A percentile compares a stretch with the other conserved stretches of the same genome.
These are phyloP conservation scores for Chytriomyces confervae DNA, from an alignment of 192 early-diverging fungal species.

Conservation along the genomic window DNA sequence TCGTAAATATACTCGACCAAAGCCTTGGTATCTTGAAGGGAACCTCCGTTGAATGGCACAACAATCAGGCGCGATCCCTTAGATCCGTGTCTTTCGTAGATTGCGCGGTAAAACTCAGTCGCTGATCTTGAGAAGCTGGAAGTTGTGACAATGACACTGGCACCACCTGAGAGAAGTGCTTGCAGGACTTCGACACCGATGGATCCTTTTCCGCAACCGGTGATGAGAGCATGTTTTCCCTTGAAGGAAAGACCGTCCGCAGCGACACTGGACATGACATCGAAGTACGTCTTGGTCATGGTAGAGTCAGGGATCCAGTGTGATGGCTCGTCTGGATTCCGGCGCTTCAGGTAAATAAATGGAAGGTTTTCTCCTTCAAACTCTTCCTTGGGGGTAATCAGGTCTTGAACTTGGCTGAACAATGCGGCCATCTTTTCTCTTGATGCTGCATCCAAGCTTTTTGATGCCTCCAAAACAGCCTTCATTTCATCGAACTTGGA, in stretches of 20 bases:
- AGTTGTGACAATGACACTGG: constrained; percentile 88
- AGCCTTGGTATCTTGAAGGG: constrained; percentile 79
- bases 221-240: constrained; percentile 84
- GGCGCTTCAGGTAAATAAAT: constrained; percentile 58
- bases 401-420: constrained; percentile 48
- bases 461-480: constrained; percentile 37
- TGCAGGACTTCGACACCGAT: constrained; percentile 87
- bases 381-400: constrained; percentile 22
- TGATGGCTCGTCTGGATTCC: constrained; percentile 62
- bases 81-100: constrained; percentile 90
- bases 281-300: constrained; percentile 80
- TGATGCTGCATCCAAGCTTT: constrained; percentile 31
- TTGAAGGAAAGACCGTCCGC: constrained; percentile 84
- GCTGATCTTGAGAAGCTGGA: constrained; percentile 82
- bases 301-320: constrained; percentile 85
- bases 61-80: constrained; percentile 83
- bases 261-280: constrained; percentile 81
- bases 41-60: constrained; percentile 94
- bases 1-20: constrained; percentile 90
- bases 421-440: constrained; percentile 41
- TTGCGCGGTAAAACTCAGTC: constrained; percentile 83
- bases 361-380: constrained; percentile 44
- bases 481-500: constrained; percentile 65
- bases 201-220: constrained; percentile 87
- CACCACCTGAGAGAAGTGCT: constrained; percentile 85